Base-by-base conservation (phyloP, 805 yeast species). In the Pichia insulana region DNA sequence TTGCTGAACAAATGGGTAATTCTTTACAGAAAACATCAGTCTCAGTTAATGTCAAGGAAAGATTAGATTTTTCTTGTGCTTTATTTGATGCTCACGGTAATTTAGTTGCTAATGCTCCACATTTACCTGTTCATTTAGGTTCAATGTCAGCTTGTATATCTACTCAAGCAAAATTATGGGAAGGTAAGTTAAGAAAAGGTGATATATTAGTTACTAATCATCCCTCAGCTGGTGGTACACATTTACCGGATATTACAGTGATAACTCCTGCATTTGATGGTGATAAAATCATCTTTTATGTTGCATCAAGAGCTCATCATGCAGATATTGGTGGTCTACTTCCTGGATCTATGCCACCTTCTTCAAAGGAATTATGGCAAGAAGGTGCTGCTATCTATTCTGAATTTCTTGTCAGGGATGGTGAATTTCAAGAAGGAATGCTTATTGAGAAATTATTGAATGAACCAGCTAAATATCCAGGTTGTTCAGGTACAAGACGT, bases 331-430 rank as follows among this genome's bases (percentile, higher is more conserved):
- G 97, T 15, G 94, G 95, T 12, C 76, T 82, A 44, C 64, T 86
- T 30, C 95, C 97, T 1, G 97, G 97, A 1, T 83, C 95, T 0
- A 87, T 89, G 88, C 96, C 97, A 13, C 95, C 96, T 9, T 79
- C 83, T 56, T 86, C 96, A 2, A 85, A 80, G 54, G 78, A 79
- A 45, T 64, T 90, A 33, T 82, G 78, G 69, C 89, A 89, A 56
- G 97, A 89, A 63, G 97, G 97, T 36, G 96, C 96, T 2, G 76
- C 85, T 3, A 87, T 90, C 30, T 73, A 76, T 53, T 80, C 92
- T 1, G 89, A 82, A 57, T 69, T 83, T 46, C 68, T 90, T 13
- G 90, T 88, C 7, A 63, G 70, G 27, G 66, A 73, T 41, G 95
- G 95, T 3, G 66, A 64, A 35, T 89, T 89, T 57, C 88, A 88